Evolutionary conservation across 2,329 filamentous ascomycete genomes (phyloP).

Genomic region (Colletotrichum ledebouriae): DNA sequence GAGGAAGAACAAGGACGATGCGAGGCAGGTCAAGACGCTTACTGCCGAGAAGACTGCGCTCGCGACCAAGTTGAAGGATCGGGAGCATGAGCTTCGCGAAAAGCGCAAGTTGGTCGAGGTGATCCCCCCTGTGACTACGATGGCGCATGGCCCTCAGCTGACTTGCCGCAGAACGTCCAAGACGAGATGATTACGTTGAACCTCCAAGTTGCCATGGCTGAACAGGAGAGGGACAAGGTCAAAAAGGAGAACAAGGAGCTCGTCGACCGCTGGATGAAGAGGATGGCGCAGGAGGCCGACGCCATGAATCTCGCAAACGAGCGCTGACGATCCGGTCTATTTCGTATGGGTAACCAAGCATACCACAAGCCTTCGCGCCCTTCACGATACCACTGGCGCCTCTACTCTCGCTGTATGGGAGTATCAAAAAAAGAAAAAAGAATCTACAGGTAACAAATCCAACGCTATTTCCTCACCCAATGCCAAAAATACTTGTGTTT

Average conservation of each 20-base stretch:
- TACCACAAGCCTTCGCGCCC: background rate
- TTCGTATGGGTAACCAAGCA: background rate
- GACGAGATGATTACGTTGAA: conserved; percentile 92
- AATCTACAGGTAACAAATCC: conserved; percentile 41
- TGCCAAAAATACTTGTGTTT: conserved; percentile 22
- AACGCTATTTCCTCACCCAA: conserved; percentile 39
- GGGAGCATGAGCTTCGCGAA: conserved; percentile 85
- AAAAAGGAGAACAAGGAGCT: conserved; percentile 89
- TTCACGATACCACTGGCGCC: background rate
- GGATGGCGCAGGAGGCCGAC: conserved; percentile 88
- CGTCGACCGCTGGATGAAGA: conserved; percentile 90
- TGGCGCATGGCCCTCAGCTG: background rate
- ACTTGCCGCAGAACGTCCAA: conserved; percentile 76
- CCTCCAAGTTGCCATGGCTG: conserved; percentile 88
- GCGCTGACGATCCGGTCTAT: conserved; percentile 44
- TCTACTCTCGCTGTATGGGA: conserved; percentile 38
- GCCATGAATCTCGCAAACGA: conserved; percentile 82
- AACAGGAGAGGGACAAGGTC: conserved; percentile 79
- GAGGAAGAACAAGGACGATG: conserved; percentile 69
- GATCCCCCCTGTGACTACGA: background rate
- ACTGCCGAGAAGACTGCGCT: conserved; percentile 73
- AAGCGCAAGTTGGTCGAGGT: conserved; percentile 88
- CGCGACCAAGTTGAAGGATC: conserved; percentile 78
- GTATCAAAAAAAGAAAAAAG: conserved; percentile 33
- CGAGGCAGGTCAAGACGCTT: conserved; percentile 71